phyloP scores from a whole-genome alignment of 768 basidiomycete species.

The Suillus variegatus region DNA sequence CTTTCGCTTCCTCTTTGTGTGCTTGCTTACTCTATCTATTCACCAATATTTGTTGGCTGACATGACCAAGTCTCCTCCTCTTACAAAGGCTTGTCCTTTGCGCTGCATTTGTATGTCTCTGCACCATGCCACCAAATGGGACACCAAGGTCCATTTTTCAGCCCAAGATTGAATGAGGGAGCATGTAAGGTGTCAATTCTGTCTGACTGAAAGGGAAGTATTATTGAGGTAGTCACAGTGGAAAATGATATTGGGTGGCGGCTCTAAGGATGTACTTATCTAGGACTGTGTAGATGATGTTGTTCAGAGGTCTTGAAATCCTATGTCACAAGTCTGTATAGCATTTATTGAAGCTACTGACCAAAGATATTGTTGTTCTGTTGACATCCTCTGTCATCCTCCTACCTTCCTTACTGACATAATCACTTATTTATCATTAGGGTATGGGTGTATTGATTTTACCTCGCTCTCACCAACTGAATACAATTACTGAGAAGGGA shows the following conservation, averaged over 20 bases:
- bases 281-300: constrained; percentile 28
- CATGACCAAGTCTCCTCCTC: constrained; percentile 67
- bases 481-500: too few relatives aligned
- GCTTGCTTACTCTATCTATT: constrained; percentile 57
- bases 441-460: too few relatives aligned
- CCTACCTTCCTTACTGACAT: too few relatives aligned
- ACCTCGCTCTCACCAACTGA: too few relatives aligned
- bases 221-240: constrained; percentile 19
- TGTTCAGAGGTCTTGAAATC: too few relatives aligned
- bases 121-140: constrained; percentile 59
- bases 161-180: constrained; percentile 17
- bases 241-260: constrained; percentile 50
- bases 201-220: constrained; percentile 36
- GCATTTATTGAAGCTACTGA: too few relatives aligned
- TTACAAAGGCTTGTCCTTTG: constrained; percentile 65
- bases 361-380: too few relatives aligned
- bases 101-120: constrained; percentile 59
- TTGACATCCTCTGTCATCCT: too few relatives aligned
- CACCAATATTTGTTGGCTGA: constrained; percentile 83
- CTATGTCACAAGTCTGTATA: too few relatives aligned
- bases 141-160: constrained; percentile 41
- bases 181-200: constrained; percentile 29
- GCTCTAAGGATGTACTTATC: constrained; percentile 66
- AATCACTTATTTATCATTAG: too few relatives aligned
- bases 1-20: not conserved